phyloP scores from a whole-genome alignment of 2,329 filamentous ascomycete species.

The Xylaria digitata region DNA sequence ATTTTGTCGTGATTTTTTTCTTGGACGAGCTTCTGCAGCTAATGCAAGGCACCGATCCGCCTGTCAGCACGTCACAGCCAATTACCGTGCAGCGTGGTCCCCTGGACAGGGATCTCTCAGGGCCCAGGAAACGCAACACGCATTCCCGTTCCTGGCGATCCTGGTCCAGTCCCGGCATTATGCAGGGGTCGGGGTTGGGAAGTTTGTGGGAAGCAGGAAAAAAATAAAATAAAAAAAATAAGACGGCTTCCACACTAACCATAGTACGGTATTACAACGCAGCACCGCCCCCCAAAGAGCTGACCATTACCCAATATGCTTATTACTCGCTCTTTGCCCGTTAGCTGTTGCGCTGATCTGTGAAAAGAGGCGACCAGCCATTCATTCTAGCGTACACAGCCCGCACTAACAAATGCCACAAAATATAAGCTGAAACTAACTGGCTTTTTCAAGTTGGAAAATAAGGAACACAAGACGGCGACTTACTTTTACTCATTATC shows the following conservation, averaged over 20 bases:
- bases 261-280: constrained; percentile 14
- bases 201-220: too few relatives aligned
- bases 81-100: constrained; percentile 5
- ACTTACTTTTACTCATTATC: background rate
- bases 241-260: background rate
- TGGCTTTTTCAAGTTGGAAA: background rate
- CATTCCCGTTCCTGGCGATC: constrained; percentile 37
- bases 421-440: constrained; percentile 8
- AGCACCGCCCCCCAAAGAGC: constrained; percentile 27
- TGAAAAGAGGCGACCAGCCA: background rate
- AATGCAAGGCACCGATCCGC: constrained; percentile 40
- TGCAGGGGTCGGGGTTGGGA: constrained; percentile 31
- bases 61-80: constrained; percentile 30
- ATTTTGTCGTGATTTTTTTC: constrained; percentile 13
- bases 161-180: constrained; percentile 18
- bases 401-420: background rate
- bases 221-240: constrained; percentile 4
- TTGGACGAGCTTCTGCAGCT: constrained; percentile 24
- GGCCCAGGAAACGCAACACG: constrained; percentile 14
- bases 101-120: constrained; percentile 17
- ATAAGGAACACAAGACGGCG: background rate
- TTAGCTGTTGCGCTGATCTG: constrained; percentile 14
- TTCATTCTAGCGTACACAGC: background rate
- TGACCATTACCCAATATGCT: constrained; percentile 11
- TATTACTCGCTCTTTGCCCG: constrained; percentile 4